Base-by-base conservation (phyloP, 768 basidiomycete species). In the Pleurotus sapidus region DNA sequence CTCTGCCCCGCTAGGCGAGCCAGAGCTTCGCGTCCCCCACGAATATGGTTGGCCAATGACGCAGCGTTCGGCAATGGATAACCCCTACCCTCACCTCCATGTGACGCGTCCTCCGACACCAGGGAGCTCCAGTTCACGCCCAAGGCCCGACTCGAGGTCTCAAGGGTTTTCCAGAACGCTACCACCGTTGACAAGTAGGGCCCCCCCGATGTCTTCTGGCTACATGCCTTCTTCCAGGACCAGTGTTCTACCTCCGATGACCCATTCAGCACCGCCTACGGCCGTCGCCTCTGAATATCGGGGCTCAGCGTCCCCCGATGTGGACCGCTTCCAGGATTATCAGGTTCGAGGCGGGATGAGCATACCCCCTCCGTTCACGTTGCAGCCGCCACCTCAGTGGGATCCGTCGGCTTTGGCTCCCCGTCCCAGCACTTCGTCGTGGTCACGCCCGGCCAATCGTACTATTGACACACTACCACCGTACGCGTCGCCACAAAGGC, bases 361-460 rank as follows among this genome's bases (percentile, higher is more conserved):
- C 56, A 68, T 79, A 56, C 76, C 79, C 14, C 80, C 87, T 14
- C 88, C 88, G 2, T 88, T 83, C 64, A 81, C 84, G 8, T 71
- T 90, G 3, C 84, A 89, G 65, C 88, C 88, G 2, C 73, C 71
- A 53, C 87, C 87, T 1, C 86, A 83, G 51, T 89, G 88, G 87
- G 82, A 86, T 56, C 73, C 70, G 42, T 67, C 72, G 67, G 59
- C 72, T 20, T 8, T 56, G 27, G 30, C 55, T 12, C 55, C 55
- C 25, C 55, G 55, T 37, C 62, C 18, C 67, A 59, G 15, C 68
- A 70, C 18, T 66, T 59, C 20, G 68, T 72, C 5, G 2, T 51
- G 49, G 25, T 48, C 40, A 8, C 57, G 34, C 11, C 49, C 34
- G 15, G 34, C 48, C 12, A 30, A 25, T 20, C 49, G 57, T 34